A percentile compares a stretch with the other conserved stretches of the same genome.
These are phyloP conservation scores for Melastoma malabathricum DNA, from an alignment of 345 rosid genomes.

Conservation along the genomic window DNA sequence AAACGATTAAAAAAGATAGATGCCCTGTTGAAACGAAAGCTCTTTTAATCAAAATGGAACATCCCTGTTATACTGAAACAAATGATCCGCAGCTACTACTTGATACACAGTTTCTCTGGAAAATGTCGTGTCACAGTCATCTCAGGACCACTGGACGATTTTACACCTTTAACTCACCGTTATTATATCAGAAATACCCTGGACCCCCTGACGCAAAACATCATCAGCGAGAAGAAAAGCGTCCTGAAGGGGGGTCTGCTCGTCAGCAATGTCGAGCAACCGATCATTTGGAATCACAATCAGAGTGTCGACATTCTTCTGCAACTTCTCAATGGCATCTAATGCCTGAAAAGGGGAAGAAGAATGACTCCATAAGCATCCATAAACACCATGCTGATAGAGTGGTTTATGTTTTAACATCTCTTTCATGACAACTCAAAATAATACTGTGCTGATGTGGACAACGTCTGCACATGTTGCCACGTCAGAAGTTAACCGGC, in stretches of 20 bases:
- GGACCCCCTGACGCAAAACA: constrained; percentile 97
- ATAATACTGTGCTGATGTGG: too few relatives aligned
- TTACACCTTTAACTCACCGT: constrained; percentile 40
- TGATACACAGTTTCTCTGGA: neutral
- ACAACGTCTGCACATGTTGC: too few relatives aligned
- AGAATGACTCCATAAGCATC: neutral
- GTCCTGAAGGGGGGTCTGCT: constrained; percentile 94
- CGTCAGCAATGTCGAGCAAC: constrained; percentile 90
- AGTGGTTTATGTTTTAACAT: neutral
- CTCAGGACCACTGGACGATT: neutral
- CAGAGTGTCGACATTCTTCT: constrained; percentile 89
- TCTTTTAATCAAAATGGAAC: too few relatives aligned
- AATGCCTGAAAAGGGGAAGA: constrained; percentile 52
- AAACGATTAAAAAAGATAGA: too few relatives aligned
- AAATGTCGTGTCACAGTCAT: neutral
- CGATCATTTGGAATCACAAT: constrained; percentile 97
- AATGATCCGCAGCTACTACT: too few relatives aligned
- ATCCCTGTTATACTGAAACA: too few relatives aligned
- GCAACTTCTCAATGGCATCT: constrained; percentile 90
- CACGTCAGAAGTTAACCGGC: too few relatives aligned
- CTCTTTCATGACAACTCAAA: too few relatives aligned
- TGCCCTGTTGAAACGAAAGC: too few relatives aligned
- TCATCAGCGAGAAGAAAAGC: constrained; percentile 98
- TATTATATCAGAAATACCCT: constrained; percentile 95
- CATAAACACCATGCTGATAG: neutral